Evolutionary conservation across 345 rosid genomes (phyloP), one percentile per base, ranked within the genome.

Genomic region (Gossypium herbaceum): DNA sequence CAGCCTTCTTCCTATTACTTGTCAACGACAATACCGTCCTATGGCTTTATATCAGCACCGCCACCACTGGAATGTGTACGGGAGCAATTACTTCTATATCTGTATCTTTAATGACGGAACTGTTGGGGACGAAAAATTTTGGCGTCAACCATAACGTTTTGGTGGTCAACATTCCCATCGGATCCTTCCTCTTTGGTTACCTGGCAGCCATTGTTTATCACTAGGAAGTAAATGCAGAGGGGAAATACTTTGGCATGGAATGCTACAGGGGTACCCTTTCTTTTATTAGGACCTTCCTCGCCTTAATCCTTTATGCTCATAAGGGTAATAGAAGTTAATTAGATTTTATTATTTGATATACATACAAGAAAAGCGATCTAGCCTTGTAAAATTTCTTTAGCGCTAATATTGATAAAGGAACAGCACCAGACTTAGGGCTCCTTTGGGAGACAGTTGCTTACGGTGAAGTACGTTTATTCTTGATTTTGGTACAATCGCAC

Each of bases 111-210:
- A 95, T 97, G 2, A 74, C 90, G 0, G 94, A 93, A 72, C 85
- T 95, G 12, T 95, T 95, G 63, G 99, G 99, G 50, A 79, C 84
- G 1, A 84, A 86, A 44, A 80, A 88, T 50, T 93, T 95, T 66
- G 78, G 92, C 8, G 87, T 95, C 16, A 93, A 95, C 80, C 99
- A 95, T 45, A 95, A 95, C 71, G 76, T 95, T 0, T 81, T 95
- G 57, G 92, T 94, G 68, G 41, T 3, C 9, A 60, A 73, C 68
- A 95, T 95, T 72, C 98, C 99, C 2, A 61, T 95, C 2, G 99
- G 99, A 2, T 91, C 98, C 17, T 90, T 89, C 29, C 7, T 83
- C 15, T 95, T 88, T 17, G 97, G 99, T 5, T 86, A 81, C 43
- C 47, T 85, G 2, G 99, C 99, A 1, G 97, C 96, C 11, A 56